Evolutionary conservation across 73 alveolate genomes (phyloP).

Genomic region (Symbiodinium natans): DNA sequence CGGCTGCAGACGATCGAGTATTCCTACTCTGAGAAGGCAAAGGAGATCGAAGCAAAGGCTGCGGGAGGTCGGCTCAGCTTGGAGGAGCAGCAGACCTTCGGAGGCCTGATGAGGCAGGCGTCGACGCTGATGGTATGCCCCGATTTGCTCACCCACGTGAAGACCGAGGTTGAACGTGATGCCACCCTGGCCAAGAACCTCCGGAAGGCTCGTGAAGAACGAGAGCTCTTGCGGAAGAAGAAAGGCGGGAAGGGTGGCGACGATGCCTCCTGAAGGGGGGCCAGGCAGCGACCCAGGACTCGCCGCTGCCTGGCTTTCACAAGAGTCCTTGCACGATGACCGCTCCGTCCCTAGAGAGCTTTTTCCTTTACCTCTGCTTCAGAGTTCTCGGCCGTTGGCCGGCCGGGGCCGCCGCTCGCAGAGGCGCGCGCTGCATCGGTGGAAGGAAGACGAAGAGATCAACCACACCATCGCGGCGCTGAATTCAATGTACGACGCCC

Average conservation of each 20-base stretch:
- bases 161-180: slow-evolving; percentile 26
- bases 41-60: background rate
- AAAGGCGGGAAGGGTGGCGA: background rate
- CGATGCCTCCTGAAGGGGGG: background rate
- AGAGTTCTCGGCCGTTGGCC: background rate
- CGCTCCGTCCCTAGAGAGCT: background rate
- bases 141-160: slow-evolving; percentile 9
- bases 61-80: background rate
- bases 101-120: background rate
- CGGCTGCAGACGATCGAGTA: background rate
- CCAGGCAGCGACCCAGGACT: background rate
- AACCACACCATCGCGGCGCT: background rate
- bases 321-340: background rate
- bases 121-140: slow-evolving; percentile 24
- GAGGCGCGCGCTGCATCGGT: background rate
- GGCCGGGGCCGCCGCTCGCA: background rate
- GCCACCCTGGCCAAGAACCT: slow-evolving; percentile 45
- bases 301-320: background rate
- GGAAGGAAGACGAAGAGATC: background rate
- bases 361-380: background rate
- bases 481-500: background rate
- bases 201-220: slow-evolving; percentile 32
- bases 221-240: slow-evolving; percentile 15
- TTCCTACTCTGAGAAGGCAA: background rate
- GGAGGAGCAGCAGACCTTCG: background rate